phyloP scores from a whole-genome alignment of 164 flowering plant species.

The Tetracentron sinense region DNA sequence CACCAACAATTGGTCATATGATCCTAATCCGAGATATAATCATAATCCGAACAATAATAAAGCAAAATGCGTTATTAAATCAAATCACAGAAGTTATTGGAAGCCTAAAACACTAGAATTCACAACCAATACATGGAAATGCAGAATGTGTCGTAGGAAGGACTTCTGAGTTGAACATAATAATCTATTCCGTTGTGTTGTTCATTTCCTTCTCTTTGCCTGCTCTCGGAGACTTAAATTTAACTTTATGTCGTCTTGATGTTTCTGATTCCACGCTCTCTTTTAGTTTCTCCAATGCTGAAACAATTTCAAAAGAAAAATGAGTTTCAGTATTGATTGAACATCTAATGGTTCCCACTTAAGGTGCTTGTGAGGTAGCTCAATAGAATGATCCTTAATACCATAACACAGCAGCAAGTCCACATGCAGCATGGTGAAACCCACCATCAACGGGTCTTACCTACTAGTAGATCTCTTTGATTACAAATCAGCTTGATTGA shows the following conservation, averaged over 20 bases:
- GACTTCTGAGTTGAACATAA: neutral
- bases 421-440: neutral
- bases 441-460: neutral
- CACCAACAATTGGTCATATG: neutral
- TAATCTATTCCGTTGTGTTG: constrained; percentile 7
- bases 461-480: no score
- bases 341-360: neutral
- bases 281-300: constrained; percentile 70
- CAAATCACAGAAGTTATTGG: neutral
- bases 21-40: neutral
- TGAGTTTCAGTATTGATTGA: neutral
- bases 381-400: neutral
- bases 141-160: neutral
- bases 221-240: constrained; percentile 25
- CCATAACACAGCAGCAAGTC: neutral
- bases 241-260: constrained; percentile 29
- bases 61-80: no score
- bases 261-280: constrained; percentile 55
- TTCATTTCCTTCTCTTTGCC: constrained; percentile 17
- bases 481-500: neutral
- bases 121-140: neutral
- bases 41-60: neutral
- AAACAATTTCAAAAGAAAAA: neutral
- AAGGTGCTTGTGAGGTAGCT: neutral
- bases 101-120: neutral